These are phyloP conservation scores for Nakazawaea ambrosiae DNA, from an alignment of 805 yeast genomes.

Conservation along the genomic window DNA sequence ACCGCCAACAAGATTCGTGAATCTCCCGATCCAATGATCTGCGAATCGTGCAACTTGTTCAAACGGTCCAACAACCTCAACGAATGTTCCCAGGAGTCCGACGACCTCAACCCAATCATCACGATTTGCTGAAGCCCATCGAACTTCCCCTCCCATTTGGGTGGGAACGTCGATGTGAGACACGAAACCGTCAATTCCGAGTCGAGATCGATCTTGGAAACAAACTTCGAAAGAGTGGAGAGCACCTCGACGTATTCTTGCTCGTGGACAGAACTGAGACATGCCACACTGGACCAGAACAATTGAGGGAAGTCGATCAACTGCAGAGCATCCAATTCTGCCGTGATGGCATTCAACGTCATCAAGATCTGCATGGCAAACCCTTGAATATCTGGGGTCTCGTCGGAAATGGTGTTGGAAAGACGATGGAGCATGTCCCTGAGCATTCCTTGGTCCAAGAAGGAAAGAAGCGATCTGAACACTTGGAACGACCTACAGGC, in stretches of 20 bases:
- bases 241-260: constrained; percentile 87
- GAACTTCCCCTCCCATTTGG: constrained; percentile 92
- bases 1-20: constrained; percentile 65
- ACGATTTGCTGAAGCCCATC: constrained; percentile 80
- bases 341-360: constrained; percentile 90
- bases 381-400: constrained; percentile 84
- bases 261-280: constrained; percentile 84
- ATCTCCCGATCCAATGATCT: constrained; percentile 68
- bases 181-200: constrained; percentile 81
- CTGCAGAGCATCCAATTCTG: constrained; percentile 72
- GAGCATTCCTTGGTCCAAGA: constrained; percentile 80
- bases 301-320: constrained; percentile 85
- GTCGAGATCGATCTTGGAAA: constrained; percentile 80
- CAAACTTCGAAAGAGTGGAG: constrained; percentile 73
- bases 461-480: constrained; percentile 75
- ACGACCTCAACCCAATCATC: constrained; percentile 76
- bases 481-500: constrained; percentile 96
- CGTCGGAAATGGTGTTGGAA: constrained; percentile 90
- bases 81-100: constrained; percentile 73
- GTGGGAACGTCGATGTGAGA: constrained; percentile 80
- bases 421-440: constrained; percentile 90
- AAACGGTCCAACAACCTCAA: constrained; percentile 67
- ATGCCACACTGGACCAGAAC: constrained; percentile 93
- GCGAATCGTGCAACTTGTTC: constrained; percentile 59
- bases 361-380: constrained; percentile 95